A percentile compares a stretch with the other conserved stretches of the same genome.
These are phyloP conservation scores for Ambrosiella beaveri DNA, from an alignment of 2,329 filamentous ascomycete species.

Conservation along the genomic window DNA sequence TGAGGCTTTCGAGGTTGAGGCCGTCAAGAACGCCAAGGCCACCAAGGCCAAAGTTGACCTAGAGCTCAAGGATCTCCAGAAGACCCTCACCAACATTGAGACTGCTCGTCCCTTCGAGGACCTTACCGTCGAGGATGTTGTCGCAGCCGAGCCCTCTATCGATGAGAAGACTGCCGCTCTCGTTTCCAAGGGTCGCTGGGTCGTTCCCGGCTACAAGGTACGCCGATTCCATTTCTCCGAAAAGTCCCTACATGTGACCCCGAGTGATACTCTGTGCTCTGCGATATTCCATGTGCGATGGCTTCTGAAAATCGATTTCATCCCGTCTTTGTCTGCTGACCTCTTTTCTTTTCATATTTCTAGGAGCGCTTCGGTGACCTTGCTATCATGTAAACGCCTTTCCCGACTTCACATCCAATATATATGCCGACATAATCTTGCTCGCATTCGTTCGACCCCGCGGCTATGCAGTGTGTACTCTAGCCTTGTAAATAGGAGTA, in stretches of 20 bases:
- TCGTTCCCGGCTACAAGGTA: slow-evolving; percentile 97
- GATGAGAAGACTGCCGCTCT: slow-evolving; percentile 91
- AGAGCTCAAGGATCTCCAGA: slow-evolving; percentile 83
- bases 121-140: slow-evolving; percentile 93
- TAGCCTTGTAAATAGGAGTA: slow-evolving; percentile 49
- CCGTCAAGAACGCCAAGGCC: slow-evolving; percentile 87
- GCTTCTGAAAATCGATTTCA: no score
- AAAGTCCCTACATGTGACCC: neutral
- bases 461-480: slow-evolving; percentile 20
- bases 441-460: slow-evolving; percentile 19
- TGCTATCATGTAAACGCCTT: slow-evolving; percentile 62
- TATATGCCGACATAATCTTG: slow-evolving; percentile 12
- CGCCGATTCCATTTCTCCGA: slow-evolving; percentile 19
- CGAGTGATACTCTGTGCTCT: no score
- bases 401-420: slow-evolving; percentile 1
- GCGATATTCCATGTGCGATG: no score
- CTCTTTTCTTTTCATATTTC: slow-evolving; percentile 12
- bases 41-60: slow-evolving; percentile 93
- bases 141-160: slow-evolving; percentile 84
- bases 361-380: slow-evolving; percentile 99
- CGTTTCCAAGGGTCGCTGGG: slow-evolving; percentile 95
- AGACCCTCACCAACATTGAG: slow-evolving; percentile 95
- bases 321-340: neutral
- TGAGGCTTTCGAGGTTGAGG: slow-evolving; percentile 93
- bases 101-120: slow-evolving; percentile 89